These are phyloP conservation scores for Aspergillus melleus DNA, from an alignment of 2,329 filamentous ascomycete species.

Conservation along the genomic window DNA sequence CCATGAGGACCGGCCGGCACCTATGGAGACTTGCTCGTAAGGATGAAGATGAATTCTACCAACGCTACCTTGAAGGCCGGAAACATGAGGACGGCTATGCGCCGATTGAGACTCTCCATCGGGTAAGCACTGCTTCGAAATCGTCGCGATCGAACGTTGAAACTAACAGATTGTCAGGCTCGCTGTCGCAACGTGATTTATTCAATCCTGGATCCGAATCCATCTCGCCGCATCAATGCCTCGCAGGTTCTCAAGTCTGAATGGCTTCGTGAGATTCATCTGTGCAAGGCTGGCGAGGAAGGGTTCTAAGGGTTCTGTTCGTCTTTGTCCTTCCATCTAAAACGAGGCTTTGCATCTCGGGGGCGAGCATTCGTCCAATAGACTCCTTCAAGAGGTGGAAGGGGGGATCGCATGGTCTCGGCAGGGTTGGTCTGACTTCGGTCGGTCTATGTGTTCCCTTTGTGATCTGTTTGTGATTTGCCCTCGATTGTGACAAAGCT, in stretches of 20 bases:
- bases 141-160: not conserved
- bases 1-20: constrained; percentile 94
- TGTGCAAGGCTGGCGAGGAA: constrained; percentile 95
- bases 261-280: constrained; percentile 96
- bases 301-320: constrained; percentile 84
- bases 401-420: constrained; percentile 12
- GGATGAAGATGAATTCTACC: constrained; percentile 96
- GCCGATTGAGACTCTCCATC: constrained; percentile 90
- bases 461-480: constrained; percentile 17
- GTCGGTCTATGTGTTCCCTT: constrained; percentile 14
- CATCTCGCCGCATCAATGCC: constrained; percentile 85
- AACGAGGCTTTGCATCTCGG: not conserved
- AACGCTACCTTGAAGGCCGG: constrained; percentile 86
- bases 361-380: not conserved
- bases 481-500: constrained; percentile 10
- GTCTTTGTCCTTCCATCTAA: not conserved
- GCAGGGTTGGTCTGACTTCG: constrained; percentile 11
- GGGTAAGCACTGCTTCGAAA: constrained; percentile 62
- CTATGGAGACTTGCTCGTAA: constrained; percentile 96
- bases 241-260: constrained; percentile 97
- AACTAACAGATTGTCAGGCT: constrained; percentile 58
- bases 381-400: not conserved
- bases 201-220: constrained; percentile 94
- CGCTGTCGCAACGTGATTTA: constrained; percentile 99
- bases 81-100: constrained; percentile 94